Base-by-base conservation (phyloP, 208 protist genomes). In the Leishmania turanica region DNA sequence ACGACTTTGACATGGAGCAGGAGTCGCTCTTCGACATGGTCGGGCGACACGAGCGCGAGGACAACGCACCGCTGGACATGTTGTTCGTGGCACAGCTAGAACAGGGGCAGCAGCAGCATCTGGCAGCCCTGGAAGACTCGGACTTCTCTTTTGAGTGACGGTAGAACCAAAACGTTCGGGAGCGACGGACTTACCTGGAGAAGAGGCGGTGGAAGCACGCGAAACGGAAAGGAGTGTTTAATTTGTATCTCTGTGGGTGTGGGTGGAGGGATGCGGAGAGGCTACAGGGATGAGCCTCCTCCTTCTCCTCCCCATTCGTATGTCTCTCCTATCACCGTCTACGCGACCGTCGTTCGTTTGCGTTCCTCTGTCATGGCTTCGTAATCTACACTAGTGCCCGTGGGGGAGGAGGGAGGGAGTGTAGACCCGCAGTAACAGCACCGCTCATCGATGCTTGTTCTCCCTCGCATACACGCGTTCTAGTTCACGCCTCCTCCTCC, bases 1-100 rank as follows among this genome's bases (percentile, higher is more conserved):
- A 62, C 49, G 72, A 76, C 7, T 76, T 76, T 27, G 51, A 62
- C 72, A 42, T 54, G 47, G 84, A 76, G 21, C 64, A 85, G 21
- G 84, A 89, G 65, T 79, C 88, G 68, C 37, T 91, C 21, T 85
- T 88, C 37, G 80, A 91, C 11, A 80, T 87, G 79, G 72, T 47
- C 53, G 69, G 75, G 56, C 88, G 79, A 0, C 64, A 80, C 64
- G 72, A 81, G 24, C 62, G 60, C 1, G 76, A 80, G 21, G 70
- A 77, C 65, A 62, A 84, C 40, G 49, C 40, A 31, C 70, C 82
- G 53, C 53, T 85, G 11, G 62, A 56, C 13, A 75, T 19, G 7
- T 45, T 85, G 3, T 81, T 78, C 19, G 8, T 19, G 37, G 75
- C 11, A 45, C 51, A 27, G 51, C 51, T 42, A 31, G n/a, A 56